Percentiles rank a stretch among this genome's conserved stretches.
Evolutionary conservation across 371 early-diverging fungal genomes (phyloP).

Genomic region (Parasitella parasitica): DNA sequence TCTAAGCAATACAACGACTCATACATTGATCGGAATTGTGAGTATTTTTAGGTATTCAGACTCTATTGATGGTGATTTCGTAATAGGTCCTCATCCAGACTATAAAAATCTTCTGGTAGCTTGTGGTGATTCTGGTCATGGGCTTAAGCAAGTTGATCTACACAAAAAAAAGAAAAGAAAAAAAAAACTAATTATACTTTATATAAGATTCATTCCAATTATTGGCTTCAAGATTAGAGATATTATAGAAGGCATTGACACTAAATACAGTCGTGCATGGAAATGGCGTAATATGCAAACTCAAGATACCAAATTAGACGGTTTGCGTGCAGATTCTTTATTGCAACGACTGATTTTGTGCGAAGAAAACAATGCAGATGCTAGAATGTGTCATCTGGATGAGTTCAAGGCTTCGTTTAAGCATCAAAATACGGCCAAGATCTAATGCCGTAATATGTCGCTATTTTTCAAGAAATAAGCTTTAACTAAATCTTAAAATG

Average conservation of each 20-base stretch:
- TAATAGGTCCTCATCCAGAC: constrained; percentile 44
- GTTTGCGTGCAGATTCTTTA: constrained; percentile 18
- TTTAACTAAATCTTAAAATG: neutral
- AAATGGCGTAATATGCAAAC: constrained; percentile 25
- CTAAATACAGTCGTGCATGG: constrained; percentile 28
- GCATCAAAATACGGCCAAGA: neutral
- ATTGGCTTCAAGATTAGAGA: constrained; percentile 35
- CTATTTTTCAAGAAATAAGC: no score
- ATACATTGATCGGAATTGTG: neutral
- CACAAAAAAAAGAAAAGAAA: no score
- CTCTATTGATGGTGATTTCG: constrained; percentile 45
- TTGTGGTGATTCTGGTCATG: constrained; percentile 52
- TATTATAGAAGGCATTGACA: constrained; percentile 31
- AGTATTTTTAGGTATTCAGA: constrained; percentile 36
- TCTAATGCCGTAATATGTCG: neutral
- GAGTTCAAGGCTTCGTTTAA: constrained; percentile 18
- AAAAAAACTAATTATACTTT: no score
- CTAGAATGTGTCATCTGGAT: constrained; percentile 15
- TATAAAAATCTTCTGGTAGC: constrained; percentile 43
- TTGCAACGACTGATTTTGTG: constrained; percentile 13
- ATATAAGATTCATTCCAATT: constrained; percentile 31
- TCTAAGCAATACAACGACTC: neutral
- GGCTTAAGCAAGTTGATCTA: constrained; percentile 50
- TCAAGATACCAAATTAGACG: constrained; percentile 24
- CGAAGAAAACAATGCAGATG: constrained; percentile 14